These are phyloP conservation scores for Azolla pinnata DNA, from an alignment of 75 land plant genomes.

Conservation along the genomic window DNA sequence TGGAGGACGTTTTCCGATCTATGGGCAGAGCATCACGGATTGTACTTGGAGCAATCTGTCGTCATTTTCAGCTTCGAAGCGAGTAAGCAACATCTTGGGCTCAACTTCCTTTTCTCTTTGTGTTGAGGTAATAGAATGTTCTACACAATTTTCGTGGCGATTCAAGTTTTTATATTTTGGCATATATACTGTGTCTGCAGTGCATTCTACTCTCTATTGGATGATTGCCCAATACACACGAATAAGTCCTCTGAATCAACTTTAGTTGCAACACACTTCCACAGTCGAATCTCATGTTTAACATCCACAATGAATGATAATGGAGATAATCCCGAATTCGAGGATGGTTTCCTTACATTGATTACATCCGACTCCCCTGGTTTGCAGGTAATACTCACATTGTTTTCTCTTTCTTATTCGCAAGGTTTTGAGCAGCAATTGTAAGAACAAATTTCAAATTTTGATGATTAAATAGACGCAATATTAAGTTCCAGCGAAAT, in stretches of 20 bases:
- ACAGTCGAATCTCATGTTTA: conserved; percentile 36
- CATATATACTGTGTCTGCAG: conserved; percentile 30
- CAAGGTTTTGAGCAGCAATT: not conserved
- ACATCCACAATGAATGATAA: conserved; percentile 39
- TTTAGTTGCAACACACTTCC: conserved; percentile 50
- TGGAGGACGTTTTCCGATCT: conserved; percentile 68
- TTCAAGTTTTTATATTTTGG: not conserved
- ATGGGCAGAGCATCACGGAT: conserved; percentile 82
- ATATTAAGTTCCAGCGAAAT: too few relatives aligned
- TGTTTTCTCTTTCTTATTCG: not conserved
- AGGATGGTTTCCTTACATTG: conserved; percentile 70
- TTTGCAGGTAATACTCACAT: conserved; percentile 38
- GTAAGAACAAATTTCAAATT: not conserved
- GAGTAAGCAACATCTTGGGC: too few relatives aligned
- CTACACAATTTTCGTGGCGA: too few relatives aligned
- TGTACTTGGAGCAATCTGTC: conserved; percentile 66
- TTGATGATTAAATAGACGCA: not conserved
- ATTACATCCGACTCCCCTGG: conserved; percentile 78
- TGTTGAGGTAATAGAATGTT: too few relatives aligned
- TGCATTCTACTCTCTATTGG: conserved; percentile 70
- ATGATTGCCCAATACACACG: conserved; percentile 71
- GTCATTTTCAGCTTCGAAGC: conserved; percentile 83
- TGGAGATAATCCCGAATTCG: conserved; percentile 37
- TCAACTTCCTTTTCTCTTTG: too few relatives aligned
- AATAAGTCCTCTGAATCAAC: conserved; percentile 73